Percentiles rank a stretch among this genome's conserved stretches.
phyloP scores from a whole-genome alignment of 2,329 filamentous ascomycete species.

The Hymenoscyphus albidus region DNA sequence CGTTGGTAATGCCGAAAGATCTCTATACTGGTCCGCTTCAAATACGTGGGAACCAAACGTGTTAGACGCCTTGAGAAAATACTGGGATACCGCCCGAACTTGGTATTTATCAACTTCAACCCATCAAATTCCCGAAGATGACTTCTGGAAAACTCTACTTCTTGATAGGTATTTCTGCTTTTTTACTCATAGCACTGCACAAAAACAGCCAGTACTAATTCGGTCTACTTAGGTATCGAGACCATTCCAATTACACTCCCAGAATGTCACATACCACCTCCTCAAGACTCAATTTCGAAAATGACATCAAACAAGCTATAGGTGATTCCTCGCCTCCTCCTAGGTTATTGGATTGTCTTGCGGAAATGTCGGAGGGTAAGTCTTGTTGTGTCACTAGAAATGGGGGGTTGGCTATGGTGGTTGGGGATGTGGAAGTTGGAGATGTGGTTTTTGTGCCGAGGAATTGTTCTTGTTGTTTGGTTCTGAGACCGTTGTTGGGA shows the following conservation, averaged over 20 bases:
- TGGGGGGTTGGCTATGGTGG: background rate
- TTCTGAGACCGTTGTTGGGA: background rate
- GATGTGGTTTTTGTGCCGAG: background rate
- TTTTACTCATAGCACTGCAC: background rate
- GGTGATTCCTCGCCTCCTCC: background rate
- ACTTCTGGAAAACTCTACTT: background rate
- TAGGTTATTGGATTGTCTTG: background rate
- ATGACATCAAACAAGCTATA: background rate
- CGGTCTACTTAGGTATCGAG: background rate
- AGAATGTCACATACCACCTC: background rate
- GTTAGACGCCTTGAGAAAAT: background rate
- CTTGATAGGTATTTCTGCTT: background rate
- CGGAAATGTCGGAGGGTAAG: background rate
- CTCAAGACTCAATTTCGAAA: background rate
- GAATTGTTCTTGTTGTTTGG: background rate
- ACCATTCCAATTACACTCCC: background rate
- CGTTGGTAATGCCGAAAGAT: background rate
- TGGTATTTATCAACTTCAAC: background rate
- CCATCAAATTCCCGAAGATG: background rate
- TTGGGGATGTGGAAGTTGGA: background rate
- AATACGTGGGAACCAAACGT: too few relatives aligned
- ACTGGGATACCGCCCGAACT: background rate
- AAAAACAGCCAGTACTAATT: background rate
- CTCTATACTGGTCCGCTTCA: background rate
- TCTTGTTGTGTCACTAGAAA: background rate